Evolutionary conservation across 2,329 filamentous ascomycete genomes (phyloP).

Genomic region (Pseudogymnoascus sp.): DNA sequence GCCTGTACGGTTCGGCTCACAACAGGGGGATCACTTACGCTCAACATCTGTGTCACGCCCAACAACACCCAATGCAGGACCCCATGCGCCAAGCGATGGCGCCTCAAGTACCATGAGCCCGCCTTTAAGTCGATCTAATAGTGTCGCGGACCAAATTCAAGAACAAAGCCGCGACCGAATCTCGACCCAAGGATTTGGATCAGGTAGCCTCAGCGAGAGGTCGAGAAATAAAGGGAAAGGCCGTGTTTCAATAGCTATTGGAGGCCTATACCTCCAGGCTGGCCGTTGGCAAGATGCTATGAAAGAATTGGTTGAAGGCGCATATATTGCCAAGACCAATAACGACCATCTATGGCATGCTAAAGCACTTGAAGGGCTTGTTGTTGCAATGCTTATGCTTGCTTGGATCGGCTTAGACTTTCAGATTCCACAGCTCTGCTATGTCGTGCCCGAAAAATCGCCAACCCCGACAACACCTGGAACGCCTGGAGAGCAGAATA

Average conservation of each 20-base stretch:
- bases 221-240: conserved; percentile 74
- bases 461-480: conserved; percentile 16
- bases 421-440: conserved; percentile 53
- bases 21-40: conserved; percentile 34
- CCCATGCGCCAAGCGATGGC: conserved; percentile 29
- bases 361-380: conserved; percentile 82
- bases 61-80: conserved; percentile 26
- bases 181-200: conserved; percentile 62
- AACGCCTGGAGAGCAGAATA: conserved; percentile 23
- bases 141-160: conserved; percentile 13
- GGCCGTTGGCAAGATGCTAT: conserved; percentile 86
- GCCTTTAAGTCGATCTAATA: background rate
- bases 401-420: conserved; percentile 82
- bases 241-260: conserved; percentile 69
- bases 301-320: conserved; percentile 73
- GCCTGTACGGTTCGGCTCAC: conserved; percentile 46
- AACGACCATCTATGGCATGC: conserved; percentile 97
- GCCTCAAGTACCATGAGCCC: background rate
- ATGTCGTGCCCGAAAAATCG: conserved; percentile 26
- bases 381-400: conserved; percentile 73
- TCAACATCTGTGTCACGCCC: conserved; percentile 25
- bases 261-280: conserved; percentile 77
- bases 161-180: conserved; percentile 39
- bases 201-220: conserved; percentile 63
- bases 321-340: conserved; percentile 63